A percentile compares a stretch with the other conserved stretches of the same genome.
Conservation (phyloP, 306 rosid species). For the Trifolium pratense region DNA sequence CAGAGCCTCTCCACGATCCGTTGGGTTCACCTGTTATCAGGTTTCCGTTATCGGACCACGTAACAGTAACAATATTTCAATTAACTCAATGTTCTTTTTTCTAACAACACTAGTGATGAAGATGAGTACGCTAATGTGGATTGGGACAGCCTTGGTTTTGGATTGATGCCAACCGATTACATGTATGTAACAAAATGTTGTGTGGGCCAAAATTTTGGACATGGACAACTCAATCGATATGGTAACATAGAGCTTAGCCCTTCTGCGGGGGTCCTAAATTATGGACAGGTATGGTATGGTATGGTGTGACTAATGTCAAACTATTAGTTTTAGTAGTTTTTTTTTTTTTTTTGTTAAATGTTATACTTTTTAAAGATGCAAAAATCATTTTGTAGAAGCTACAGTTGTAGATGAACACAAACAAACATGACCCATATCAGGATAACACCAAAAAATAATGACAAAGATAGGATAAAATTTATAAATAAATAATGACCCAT, state of each 20-base stretch:
- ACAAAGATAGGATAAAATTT: not conserved
- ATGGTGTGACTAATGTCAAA: not conserved
- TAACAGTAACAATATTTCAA: too few relatives aligned
- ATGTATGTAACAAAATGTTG: conserved; percentile 67
- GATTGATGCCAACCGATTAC: conserved; percentile 70
- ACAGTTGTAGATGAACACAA: not conserved
- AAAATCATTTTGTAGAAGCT: not conserved
- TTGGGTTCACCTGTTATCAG: too few relatives aligned
- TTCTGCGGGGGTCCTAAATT: conserved; percentile 83
- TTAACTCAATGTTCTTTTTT: not conserved
- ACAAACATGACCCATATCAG: not conserved
- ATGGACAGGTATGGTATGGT: conserved; percentile 83
- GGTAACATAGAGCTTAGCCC: conserved; percentile 81
- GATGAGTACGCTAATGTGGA: conserved; percentile 65
- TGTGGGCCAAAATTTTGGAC: conserved; percentile 51
- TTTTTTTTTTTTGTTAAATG: not conserved
- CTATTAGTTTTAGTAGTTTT: not conserved
- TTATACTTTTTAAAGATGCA: not conserved
- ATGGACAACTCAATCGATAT: conserved; percentile 62
- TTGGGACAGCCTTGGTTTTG: conserved; percentile 87
- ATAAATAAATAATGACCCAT: not conserved
- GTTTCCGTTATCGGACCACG: too few relatives aligned
- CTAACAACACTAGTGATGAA: conserved; percentile 39
- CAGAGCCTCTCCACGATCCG: too few relatives aligned
- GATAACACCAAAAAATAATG: not conserved